These are phyloP conservation scores for Bremia lactucae DNA, from an alignment of 352 stramenopile species.

Conservation along the genomic window DNA sequence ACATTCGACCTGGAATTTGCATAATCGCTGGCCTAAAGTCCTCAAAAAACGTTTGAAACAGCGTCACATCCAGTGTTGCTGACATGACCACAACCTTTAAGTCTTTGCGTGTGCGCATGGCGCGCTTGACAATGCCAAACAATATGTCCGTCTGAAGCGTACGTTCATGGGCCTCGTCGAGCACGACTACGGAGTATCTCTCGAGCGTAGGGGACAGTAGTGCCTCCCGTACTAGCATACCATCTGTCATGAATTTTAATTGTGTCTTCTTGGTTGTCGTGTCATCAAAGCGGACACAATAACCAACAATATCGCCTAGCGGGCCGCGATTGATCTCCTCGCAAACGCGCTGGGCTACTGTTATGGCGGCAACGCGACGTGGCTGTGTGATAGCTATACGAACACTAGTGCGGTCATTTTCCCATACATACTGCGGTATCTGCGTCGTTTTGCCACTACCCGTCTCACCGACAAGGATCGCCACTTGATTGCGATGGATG, in stretches of 20 bases:
- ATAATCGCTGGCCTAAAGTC: slow-evolving; percentile 70
- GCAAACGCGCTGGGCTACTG: slow-evolving; percentile 71
- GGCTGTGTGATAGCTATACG: slow-evolving; percentile 78
- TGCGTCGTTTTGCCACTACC: slow-evolving; percentile 88
- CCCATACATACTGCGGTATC: slow-evolving; percentile 82
- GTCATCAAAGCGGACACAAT: slow-evolving; percentile 92
- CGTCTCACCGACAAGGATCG: slow-evolving; percentile 85
- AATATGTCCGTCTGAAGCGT: slow-evolving; percentile 88
- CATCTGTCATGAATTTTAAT: slow-evolving; percentile 92
- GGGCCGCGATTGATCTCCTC: slow-evolving; percentile 41
- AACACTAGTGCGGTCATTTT: slow-evolving; percentile 31
- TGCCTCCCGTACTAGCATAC: slow-evolving; percentile 87
- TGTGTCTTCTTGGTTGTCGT: slow-evolving; percentile 75
- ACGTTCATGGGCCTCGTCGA: slow-evolving; percentile 83
- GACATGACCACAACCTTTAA: slow-evolving; percentile 97
- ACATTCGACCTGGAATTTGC: slow-evolving; percentile 81
- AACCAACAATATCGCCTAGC: slow-evolving; percentile 74
- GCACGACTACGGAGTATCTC: slow-evolving; percentile 71
- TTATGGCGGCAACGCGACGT: slow-evolving; percentile 71
- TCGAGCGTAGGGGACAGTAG: slow-evolving; percentile 62
- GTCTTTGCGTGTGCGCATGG: slow-evolving; percentile 64
- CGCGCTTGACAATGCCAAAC: slow-evolving; percentile 80
- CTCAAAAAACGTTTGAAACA: slow-evolving; percentile 92
- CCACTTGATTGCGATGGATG: slow-evolving; percentile 51
- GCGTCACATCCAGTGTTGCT: slow-evolving; percentile 92